A percentile compares a stretch with the other conserved stretches of the same genome.
phyloP scores from a whole-genome alignment of 2,329 filamentous ascomycete genomes.

The Lasiodiplodia sp. region DNA sequence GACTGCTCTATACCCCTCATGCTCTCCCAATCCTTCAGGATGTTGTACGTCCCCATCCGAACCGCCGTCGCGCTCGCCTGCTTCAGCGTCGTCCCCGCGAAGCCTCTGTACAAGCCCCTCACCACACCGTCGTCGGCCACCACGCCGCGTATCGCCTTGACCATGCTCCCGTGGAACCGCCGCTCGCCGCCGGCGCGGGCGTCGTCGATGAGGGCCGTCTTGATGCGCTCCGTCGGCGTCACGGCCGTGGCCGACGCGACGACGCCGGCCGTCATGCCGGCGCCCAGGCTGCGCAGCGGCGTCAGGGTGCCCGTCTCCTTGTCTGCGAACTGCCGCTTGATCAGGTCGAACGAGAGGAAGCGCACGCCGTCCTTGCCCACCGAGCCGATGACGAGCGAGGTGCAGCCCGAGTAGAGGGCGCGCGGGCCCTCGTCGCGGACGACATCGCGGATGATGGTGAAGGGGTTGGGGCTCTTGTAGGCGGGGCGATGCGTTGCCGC shows the following conservation, averaged over 20 bases:
- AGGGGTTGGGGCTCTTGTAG: constrained; percentile 56
- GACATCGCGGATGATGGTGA: constrained; percentile 63
- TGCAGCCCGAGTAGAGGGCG: constrained; percentile 70
- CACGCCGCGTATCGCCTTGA: constrained; percentile 60
- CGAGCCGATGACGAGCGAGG: constrained; percentile 66
- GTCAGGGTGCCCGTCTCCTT: constrained; percentile 72
- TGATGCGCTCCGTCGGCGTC: constrained; percentile 72
- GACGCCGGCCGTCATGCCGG: constrained; percentile 90
- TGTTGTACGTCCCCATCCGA: constrained; percentile 69
- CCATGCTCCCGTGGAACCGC: constrained; percentile 56
- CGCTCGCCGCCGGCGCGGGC: constrained; percentile 53
- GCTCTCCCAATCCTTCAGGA: constrained; percentile 66
- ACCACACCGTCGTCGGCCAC: constrained; percentile 61
- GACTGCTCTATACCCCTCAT: constrained; percentile 57
- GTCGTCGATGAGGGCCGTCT: constrained; percentile 72
- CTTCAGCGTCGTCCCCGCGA: constrained; percentile 67
- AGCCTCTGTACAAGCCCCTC: constrained; percentile 63
- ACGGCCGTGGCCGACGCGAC: constrained; percentile 84
- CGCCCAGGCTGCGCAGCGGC: constrained; percentile 85
- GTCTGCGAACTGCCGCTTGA: constrained; percentile 66
- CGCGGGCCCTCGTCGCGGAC: constrained; percentile 63
- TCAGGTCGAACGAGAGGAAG: constrained; percentile 71
- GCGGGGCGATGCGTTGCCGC: constrained; percentile 30
- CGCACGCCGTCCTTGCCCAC: constrained; percentile 71
- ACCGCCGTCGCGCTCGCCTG: constrained; percentile 69